Evolutionary conservation across 495 filamentous ascomycete species (phyloP), one percentile per base, ranked within the genome.

Genomic region (Podospora sp.): DNA sequence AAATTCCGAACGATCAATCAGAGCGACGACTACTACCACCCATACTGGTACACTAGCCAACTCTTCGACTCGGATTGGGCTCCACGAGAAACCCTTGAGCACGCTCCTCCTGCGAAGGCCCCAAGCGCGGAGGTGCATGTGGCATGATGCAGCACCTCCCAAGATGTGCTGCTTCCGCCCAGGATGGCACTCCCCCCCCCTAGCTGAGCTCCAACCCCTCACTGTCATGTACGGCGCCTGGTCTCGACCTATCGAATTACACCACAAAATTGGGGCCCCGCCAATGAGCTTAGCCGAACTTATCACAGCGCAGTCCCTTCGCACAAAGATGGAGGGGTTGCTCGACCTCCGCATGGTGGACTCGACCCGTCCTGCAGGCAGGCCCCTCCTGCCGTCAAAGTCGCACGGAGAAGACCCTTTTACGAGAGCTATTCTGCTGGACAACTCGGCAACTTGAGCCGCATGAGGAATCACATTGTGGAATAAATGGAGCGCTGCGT

Each of bases 21-120:
- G 46, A 78, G 61, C 21, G 60, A 80, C 25, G 61, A 56, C 18
- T 80, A 80, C 56, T 70, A 78, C 62, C 62, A 70, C 22, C 61
- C 63, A 27, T 79, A 74, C 62, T 80, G 78, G 78, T 80, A 75
- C 62, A 75, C 71, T 14, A 78, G 75, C 69, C 78, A 80, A 65
- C 72, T 80, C 22, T 80, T 80, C 63, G 78, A 80, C 26, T 49
- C 63, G 11, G 70, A 77, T 57, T 80, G 78, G 78, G 66, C 63
- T 22, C 78, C 78, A 20, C 72, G 78, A 18, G 71, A 75, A 18
- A 80, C 78, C 7, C 68, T 74, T 24, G 78, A 80, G 66, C 65
- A 73, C 18, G 63, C 61, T 18, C 57, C 67, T 20, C 62, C 62
- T 46, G 66, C 40, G 40, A 59, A 67, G 62, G 27, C 25, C 22